phyloP scores from a whole-genome alignment of 2,329 filamentous ascomycete genomes.

The Phialophora tarda region DNA sequence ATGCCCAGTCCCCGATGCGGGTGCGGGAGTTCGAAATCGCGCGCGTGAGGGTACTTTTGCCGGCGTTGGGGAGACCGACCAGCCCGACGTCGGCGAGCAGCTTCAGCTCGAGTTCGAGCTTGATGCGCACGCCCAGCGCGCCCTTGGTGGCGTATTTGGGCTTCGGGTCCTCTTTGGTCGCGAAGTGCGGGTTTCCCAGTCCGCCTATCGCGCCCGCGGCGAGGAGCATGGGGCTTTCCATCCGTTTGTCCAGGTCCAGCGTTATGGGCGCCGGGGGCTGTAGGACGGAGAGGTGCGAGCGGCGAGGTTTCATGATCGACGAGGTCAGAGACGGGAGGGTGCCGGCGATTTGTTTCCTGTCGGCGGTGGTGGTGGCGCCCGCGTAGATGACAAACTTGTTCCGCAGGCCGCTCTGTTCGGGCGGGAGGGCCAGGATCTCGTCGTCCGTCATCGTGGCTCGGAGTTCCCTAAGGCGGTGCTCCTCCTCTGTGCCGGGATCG shows the following conservation, averaged over 20 bases:
- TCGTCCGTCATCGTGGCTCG: slow-evolving; percentile 47
- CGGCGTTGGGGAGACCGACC: slow-evolving; percentile 93
- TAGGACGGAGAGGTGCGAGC: slow-evolving; percentile 64
- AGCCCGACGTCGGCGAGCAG: slow-evolving; percentile 92
- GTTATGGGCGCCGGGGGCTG: slow-evolving; percentile 76
- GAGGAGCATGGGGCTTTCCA: slow-evolving; percentile 81
- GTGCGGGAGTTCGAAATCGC: slow-evolving; percentile 87
- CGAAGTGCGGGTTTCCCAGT: slow-evolving; percentile 91
- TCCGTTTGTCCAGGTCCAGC: slow-evolving; percentile 75
- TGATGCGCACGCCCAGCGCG: slow-evolving; percentile 76
- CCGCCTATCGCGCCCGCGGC: slow-evolving; percentile 88
- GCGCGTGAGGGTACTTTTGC: slow-evolving; percentile 89
- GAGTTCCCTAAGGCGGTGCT: slow-evolving; percentile 46
- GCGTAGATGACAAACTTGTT: slow-evolving; percentile 89
- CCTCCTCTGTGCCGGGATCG: slow-evolving; percentile 77
- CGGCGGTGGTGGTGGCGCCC: slow-evolving; percentile 57
- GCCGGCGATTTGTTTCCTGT: slow-evolving; percentile 28
- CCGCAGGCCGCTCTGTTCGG: slow-evolving; percentile 41
- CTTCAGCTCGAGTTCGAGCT: slow-evolving; percentile 88
- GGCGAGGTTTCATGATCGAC: slow-evolving; percentile 50
- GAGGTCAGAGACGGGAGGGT: slow-evolving; percentile 48
- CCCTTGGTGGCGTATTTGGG: slow-evolving; percentile 91
- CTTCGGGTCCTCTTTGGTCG: slow-evolving; percentile 72
- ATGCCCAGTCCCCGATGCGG: slow-evolving; percentile 91
- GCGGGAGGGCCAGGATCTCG: slow-evolving; percentile 42